Conservation (phyloP, 208 protist species). For the Leishmania tarentolae region DNA sequence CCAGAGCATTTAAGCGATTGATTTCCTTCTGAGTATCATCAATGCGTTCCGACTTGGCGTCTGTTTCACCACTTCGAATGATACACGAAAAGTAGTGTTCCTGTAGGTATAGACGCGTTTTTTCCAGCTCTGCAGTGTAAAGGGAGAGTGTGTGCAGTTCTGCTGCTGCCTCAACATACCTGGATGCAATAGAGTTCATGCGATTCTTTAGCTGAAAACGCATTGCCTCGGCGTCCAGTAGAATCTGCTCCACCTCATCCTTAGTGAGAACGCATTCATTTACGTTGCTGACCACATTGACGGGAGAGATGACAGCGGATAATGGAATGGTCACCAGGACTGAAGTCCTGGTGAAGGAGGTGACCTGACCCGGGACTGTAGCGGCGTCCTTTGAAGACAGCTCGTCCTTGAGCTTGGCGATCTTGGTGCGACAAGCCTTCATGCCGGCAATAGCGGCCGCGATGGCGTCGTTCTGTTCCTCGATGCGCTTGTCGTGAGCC, state of each 20-base stretch:
- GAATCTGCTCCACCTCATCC: conserved; percentile 52
- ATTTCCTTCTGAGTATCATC: conserved; percentile 16
- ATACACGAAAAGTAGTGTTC: conserved; percentile 42
- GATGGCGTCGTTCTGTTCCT: conserved; percentile 69
- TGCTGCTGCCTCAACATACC: conserved; percentile 30
- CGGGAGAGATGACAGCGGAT: conserved; percentile 57
- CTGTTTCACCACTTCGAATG: conserved; percentile 18
- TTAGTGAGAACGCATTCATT: conserved; percentile 60
- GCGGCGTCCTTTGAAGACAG: conserved; percentile 36
- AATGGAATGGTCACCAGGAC: conserved; percentile 49
- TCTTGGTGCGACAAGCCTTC: conserved; percentile 66
- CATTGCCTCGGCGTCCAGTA: conserved; percentile 32
- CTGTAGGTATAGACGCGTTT: conserved; percentile 54
- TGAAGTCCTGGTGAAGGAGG: conserved; percentile 63
- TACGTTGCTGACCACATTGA: conserved; percentile 44
- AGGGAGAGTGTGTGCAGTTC: conserved; percentile 52
- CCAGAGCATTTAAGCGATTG: conserved; percentile 34
- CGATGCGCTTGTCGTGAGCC: conserved; percentile 55
- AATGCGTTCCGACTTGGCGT: background rate
- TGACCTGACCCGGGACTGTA: conserved; percentile 39
- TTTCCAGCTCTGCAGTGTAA: conserved; percentile 57
- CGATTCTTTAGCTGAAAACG: conserved; percentile 46
- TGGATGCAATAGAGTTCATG: conserved; percentile 21
- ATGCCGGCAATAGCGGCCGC: conserved; percentile 52
- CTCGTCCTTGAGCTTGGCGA: conserved; percentile 66